phyloP scores from a whole-genome alignment of 441 rosid species.

The Kokia cookei region DNA sequence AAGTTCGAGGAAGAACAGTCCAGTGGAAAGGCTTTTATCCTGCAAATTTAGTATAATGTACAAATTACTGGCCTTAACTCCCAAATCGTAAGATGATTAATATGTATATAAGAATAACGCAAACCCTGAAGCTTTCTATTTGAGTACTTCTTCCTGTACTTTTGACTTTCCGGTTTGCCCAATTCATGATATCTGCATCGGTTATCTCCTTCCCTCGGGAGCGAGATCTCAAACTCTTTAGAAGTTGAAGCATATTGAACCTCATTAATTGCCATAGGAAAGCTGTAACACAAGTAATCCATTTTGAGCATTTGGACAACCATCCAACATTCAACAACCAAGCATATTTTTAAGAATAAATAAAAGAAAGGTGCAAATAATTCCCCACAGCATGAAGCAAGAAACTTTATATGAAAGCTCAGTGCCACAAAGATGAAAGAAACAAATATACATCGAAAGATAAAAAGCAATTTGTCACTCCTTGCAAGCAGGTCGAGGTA shows the following conservation, averaged over 20 bases:
- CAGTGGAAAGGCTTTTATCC: constrained; percentile 78
- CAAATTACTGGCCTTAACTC: not conserved
- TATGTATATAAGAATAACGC: not conserved
- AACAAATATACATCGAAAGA: not conserved
- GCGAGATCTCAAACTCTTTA: constrained; percentile 71
- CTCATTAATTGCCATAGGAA: constrained; percentile 99
- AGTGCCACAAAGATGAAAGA: not conserved
- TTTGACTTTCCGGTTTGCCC: constrained; percentile 86
- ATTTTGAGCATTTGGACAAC: not conserved
- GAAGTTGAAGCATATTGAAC: constrained; percentile 82
- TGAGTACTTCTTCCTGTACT: constrained; percentile 57
- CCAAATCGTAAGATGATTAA: not conserved
- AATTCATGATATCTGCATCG: constrained; percentile 72
- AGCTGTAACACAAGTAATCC: constrained; percentile 46
- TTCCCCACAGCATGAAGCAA: not conserved
- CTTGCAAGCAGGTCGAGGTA: not conserved
- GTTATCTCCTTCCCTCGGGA: constrained; percentile 81
- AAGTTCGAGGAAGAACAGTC: constrained; percentile 89
- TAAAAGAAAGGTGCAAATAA: not conserved
- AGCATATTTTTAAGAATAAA: too few species aligned
- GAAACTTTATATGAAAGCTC: not conserved
- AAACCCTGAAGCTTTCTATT: constrained; percentile 85
- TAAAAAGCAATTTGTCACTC: not conserved
- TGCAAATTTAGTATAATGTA: constrained; percentile 18
- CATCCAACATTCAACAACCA: not conserved